These are phyloP conservation scores for Xylaria castorea DNA, from an alignment of 495 filamentous ascomycete genomes.

Conservation along the genomic window DNA sequence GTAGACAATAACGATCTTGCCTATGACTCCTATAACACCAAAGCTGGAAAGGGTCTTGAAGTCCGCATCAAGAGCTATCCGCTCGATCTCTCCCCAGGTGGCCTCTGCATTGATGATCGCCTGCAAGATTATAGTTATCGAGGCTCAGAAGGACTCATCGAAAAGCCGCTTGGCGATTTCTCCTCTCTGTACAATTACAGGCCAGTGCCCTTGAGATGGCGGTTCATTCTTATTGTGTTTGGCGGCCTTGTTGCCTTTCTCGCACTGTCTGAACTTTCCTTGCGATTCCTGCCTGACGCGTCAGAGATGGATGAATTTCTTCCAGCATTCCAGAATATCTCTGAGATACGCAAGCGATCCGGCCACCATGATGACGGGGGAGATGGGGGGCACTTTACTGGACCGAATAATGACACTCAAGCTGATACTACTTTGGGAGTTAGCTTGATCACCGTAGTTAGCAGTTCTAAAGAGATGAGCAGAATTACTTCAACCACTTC, in stretches of 20 bases:
- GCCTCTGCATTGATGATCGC: constrained; percentile 31
- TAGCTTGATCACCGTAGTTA: background rate
- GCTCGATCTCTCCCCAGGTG: constrained; percentile 23
- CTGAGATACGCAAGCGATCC: constrained; percentile 28
- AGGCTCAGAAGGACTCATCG: constrained; percentile 32
- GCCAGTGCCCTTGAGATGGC: constrained; percentile 29
- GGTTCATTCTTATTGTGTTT: constrained; percentile 27
- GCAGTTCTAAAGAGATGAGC: background rate
- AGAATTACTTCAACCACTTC: background rate
- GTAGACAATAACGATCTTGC: constrained; percentile 8
- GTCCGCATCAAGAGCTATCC: constrained; percentile 20
- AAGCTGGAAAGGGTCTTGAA: constrained; percentile 35
- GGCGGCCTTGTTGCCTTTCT: constrained; percentile 28
- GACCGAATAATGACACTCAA: background rate
- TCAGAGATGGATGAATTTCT: constrained; percentile 18
- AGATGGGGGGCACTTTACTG: background rate
- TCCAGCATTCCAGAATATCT: constrained; percentile 21
- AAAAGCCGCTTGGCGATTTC: constrained; percentile 17
- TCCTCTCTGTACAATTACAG: constrained; percentile 31
- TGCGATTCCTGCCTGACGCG: constrained; percentile 34
- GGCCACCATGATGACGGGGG: background rate
- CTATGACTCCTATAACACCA: constrained; percentile 28
- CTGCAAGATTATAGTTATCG: constrained; percentile 30
- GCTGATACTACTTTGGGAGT: background rate
- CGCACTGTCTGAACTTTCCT: constrained; percentile 31